Evolutionary conservation across 202 grass and related monocot genomes (phyloP).

Genomic region (Musa balbisiana): DNA sequence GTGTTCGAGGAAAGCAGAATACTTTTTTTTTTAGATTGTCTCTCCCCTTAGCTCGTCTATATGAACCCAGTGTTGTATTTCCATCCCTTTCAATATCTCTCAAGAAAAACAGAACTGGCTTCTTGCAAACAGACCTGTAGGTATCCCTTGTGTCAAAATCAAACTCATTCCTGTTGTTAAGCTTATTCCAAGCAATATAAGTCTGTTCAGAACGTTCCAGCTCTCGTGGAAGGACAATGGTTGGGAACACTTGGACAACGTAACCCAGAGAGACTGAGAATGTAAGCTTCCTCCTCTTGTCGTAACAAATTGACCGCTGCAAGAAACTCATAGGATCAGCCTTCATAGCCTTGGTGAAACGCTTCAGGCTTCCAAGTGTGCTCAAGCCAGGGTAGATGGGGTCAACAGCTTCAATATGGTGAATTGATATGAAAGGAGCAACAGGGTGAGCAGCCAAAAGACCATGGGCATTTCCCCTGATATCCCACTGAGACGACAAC

Average conservation of each 20-base stretch:
- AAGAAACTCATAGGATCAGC: constrained; percentile 69
- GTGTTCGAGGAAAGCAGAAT: constrained; percentile 70
- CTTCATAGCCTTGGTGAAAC: constrained; percentile 92
- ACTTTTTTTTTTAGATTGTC: constrained; percentile 87
- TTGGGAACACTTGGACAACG: constrained; percentile 85
- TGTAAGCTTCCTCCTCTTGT: constrained; percentile 52
- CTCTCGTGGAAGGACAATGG: constrained; percentile 64
- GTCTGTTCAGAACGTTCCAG: constrained; percentile 72
- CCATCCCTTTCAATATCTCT: constrained; percentile 69
- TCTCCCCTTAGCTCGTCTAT: constrained; percentile 41
- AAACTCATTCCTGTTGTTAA: constrained; percentile 57
- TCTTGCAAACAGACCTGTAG: constrained; percentile 83
- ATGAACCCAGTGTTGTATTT: constrained; percentile 59
- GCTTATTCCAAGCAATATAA: constrained; percentile 70
- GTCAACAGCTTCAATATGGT: constrained; percentile 79
- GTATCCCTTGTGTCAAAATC: constrained; percentile 91
- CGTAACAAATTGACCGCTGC: constrained; percentile 77
- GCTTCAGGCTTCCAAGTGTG: constrained; percentile 75
- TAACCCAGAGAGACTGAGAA: constrained; percentile 74
- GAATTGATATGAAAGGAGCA: constrained; percentile 81
- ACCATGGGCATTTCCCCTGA: constrained; percentile 78
- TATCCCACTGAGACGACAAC: constrained; percentile 65
- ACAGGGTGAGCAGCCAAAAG: constrained; percentile 84
- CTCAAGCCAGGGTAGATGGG: constrained; percentile 71
- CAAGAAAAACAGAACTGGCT: constrained; percentile 77